phyloP scores from a whole-genome alignment of 2,329 filamentous ascomycete genomes.

The Talaromyces sp. region DNA sequence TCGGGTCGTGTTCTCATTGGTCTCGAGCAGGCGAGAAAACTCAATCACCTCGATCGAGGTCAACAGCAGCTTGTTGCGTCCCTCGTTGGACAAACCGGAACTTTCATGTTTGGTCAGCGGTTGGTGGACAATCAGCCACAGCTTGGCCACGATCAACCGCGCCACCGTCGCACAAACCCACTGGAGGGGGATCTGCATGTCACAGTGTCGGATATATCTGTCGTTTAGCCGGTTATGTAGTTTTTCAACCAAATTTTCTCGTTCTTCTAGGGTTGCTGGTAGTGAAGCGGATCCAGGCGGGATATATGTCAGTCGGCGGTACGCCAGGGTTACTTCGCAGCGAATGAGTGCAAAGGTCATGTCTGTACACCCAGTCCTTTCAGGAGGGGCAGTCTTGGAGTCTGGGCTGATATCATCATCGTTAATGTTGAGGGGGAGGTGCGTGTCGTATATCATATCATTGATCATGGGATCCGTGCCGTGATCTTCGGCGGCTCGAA shows the following conservation, averaged over 20 bases:
- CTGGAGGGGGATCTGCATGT: constrained; percentile 52
- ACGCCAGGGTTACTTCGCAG: constrained; percentile 46
- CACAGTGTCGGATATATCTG: constrained; percentile 50
- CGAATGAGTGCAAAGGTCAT: constrained; percentile 49
- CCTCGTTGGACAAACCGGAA: constrained; percentile 54
- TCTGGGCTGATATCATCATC: constrained; percentile 48
- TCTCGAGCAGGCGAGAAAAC: constrained; percentile 61
- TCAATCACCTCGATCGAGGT: constrained; percentile 72
- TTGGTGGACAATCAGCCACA: constrained; percentile 73
- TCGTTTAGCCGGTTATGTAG: constrained; percentile 52
- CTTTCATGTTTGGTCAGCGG: constrained; percentile 59
- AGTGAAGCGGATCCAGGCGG: constrained; percentile 23
- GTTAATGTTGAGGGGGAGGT: constrained; percentile 48
- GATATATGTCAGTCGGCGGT: constrained; percentile 35
- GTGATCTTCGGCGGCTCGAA: constrained; percentile 46
- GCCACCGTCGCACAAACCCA: constrained; percentile 66
- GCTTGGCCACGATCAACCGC: constrained; percentile 69
- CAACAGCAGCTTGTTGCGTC: constrained; percentile 64
- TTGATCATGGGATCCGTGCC: constrained; percentile 43
- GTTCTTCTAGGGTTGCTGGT: constrained; percentile 26
- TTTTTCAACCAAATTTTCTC: constrained; percentile 45
- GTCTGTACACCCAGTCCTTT: constrained; percentile 50
- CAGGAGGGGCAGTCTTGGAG: constrained; percentile 44
- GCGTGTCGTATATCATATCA: constrained; percentile 43
- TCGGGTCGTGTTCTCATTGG: constrained; percentile 55